phyloP scores from a whole-genome alignment of 768 basidiomycete species.

The Dacryopinax primogenitus region DNA sequence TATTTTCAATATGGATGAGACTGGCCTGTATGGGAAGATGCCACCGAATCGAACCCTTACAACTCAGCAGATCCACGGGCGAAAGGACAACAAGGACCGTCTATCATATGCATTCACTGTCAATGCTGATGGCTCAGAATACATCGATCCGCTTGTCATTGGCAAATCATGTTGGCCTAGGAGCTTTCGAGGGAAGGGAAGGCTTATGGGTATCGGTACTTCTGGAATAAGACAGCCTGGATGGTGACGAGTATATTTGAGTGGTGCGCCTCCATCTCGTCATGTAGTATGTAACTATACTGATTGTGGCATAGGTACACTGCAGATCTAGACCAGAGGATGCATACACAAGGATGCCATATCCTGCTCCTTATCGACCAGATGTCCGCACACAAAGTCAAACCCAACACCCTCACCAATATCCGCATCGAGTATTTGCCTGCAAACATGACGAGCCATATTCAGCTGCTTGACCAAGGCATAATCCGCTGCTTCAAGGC shows the following conservation, averaged over 20 bases:
- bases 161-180: too few species aligned
- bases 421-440: conserved; percentile 25
- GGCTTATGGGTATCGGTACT: conserved; percentile 26
- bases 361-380: conserved; percentile 26
- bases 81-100: neutral
- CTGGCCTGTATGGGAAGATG: neutral
- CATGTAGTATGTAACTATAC: neutral
- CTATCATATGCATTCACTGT: neutral
- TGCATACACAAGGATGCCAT: conserved; percentile 19
- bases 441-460: conserved; percentile 30
- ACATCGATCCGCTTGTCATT: conserved; percentile 27
- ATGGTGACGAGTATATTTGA: conserved; percentile 30
- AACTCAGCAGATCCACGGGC: neutral
- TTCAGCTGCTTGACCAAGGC: conserved; percentile 31
- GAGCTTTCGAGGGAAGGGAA: neutral
- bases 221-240: conserved; percentile 30
- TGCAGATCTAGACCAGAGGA: conserved; percentile 21
- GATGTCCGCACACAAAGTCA: conserved; percentile 25
- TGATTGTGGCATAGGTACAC: conserved; percentile 23
- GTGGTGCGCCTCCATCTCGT: conserved; percentile 23
- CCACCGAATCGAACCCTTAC: conserved; percentile 21
- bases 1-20: conserved; percentile 2
- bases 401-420: conserved; percentile 19
- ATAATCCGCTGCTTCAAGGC: conserved; percentile 32
- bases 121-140: conserved; percentile 28